Evolutionary conservation across 495 filamentous ascomycete genomes (phyloP), one percentile per base, ranked within the genome.

Genomic region (Xylaria grammica): DNA sequence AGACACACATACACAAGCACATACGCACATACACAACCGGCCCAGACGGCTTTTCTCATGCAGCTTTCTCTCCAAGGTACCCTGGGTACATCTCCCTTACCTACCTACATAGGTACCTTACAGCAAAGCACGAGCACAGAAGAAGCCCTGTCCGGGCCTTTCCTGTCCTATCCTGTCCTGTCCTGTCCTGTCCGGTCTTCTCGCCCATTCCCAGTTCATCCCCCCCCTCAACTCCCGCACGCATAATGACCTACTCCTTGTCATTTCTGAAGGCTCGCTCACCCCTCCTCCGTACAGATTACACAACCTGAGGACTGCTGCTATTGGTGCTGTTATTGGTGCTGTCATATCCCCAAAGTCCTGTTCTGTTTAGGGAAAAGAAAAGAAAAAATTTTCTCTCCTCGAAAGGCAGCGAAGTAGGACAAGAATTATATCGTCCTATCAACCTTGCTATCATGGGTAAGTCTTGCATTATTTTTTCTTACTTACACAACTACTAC

Each of bases 291-390:
- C 52, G 34, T 55, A 56, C 53, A 64, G 62, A 64, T 64, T 58
- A 64, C 62, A 64, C 62, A 51, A 44, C 62, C 53, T 51, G 52
- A 64, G 62, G 44, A 53, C 62, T 58, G 62, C 51, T 51, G 53
- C 53, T 44, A 64, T 64, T 64, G 62, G 62, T 58, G 62, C 51
- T 51, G 53, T 45, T 44, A 64, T 64, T 64, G 62, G 62, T 58
- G 62, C 62, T 57, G 51, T 36, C 32, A 20, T 38, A 30, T 40
- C 40, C 51, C 60, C 40, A 46, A 63, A 55, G 60, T 63, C 60
- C 60, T 63, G 60, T 64, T 49, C 62, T 64, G 62, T 64, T 57
- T 51, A 64, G 62, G 62, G 62, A 64, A 58, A 64, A 64, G 62
- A 57, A 64, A 64, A 56, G 30, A 51, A 52, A 63, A 55, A 46